A percentile compares a stretch with the other conserved stretches of the same genome.
Conservation (phyloP, 2,329 filamentous ascomycete genomes). For the Didymella lethalis region DNA sequence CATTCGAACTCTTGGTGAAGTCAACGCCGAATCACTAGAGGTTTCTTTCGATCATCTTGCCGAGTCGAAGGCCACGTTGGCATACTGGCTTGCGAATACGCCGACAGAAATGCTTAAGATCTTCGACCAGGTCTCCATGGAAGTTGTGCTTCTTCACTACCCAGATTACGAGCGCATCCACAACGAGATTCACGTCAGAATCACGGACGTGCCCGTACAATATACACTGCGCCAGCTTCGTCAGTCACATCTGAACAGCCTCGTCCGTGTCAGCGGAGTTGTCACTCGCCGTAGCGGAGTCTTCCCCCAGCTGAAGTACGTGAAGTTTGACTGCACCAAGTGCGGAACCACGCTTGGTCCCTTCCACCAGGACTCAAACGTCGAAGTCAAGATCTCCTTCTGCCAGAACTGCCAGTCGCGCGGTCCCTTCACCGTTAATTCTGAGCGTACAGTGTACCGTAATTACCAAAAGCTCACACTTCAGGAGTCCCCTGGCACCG, state of each 20-base stretch:
- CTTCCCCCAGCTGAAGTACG: conserved; percentile 97
- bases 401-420: conserved; percentile 96
- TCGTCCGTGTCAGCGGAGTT: conserved; percentile 92
- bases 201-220: conserved; percentile 91
- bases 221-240: conserved; percentile 95
- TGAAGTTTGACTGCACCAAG: conserved; percentile 97
- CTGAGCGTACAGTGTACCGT: conserved; percentile 96
- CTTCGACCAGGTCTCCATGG: conserved; percentile 96
- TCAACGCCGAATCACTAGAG: conserved; percentile 95
- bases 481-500: conserved; percentile 95
- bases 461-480: conserved; percentile 98
- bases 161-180: conserved; percentile 98
- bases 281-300: conserved; percentile 94
- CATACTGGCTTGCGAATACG: conserved; percentile 95
- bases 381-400: conserved; percentile 94
- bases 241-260: conserved; percentile 93
- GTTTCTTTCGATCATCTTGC: conserved; percentile 94
- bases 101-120: conserved; percentile 95
- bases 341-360: conserved; percentile 91
- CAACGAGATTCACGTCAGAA: conserved; percentile 95
- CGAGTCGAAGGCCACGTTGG: conserved; percentile 88
- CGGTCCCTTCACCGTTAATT: conserved; percentile 94
- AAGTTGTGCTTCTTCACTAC: conserved; percentile 94
- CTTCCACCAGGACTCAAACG: conserved; percentile 96
- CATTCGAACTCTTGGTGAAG: conserved; percentile 92